phyloP scores from a whole-genome alignment of 768 basidiomycete species.

The Crucibulum laeve region DNA sequence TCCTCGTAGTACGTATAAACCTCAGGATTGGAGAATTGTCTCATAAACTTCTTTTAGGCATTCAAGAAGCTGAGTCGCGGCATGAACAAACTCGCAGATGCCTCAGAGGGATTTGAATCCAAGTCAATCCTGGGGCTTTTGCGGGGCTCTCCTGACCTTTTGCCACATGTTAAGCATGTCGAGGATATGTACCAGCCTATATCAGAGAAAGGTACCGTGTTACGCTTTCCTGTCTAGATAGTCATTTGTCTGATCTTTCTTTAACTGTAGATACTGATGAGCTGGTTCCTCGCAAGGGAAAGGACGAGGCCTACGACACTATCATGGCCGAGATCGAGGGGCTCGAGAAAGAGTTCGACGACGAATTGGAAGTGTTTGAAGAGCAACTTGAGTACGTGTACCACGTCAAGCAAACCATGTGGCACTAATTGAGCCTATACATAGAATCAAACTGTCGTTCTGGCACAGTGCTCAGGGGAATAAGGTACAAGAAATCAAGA shows the following conservation, averaged over 20 bases:
- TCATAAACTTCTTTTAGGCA: slow-evolving; percentile 36
- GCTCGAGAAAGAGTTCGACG: slow-evolving; percentile 71
- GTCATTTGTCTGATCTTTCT: neutral
- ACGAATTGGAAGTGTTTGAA: slow-evolving; percentile 59
- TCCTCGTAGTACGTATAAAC: slow-evolving; percentile 53
- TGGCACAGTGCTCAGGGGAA: slow-evolving; percentile 73
- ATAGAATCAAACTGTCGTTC: slow-evolving; percentile 28
- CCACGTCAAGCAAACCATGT: neutral
- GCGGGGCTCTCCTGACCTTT: slow-evolving; percentile 76
- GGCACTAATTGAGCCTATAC: slow-evolving; percentile 2
- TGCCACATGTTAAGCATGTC: slow-evolving; percentile 66
- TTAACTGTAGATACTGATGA: slow-evolving; percentile 50
- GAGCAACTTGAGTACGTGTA: slow-evolving; percentile 57
- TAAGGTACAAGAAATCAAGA: slow-evolving; percentile 45
- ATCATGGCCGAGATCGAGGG: slow-evolving; percentile 66
- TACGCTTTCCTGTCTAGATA: neutral
- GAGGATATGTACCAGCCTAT: slow-evolving; percentile 62
- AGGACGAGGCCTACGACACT: slow-evolving; percentile 80
- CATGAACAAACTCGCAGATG: slow-evolving; percentile 55
- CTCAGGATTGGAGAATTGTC: neutral
- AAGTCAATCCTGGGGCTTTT: slow-evolving; percentile 73
- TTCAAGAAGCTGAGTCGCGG: slow-evolving; percentile 74
- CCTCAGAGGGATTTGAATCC: slow-evolving; percentile 72
- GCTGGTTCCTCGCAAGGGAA: slow-evolving; percentile 78
- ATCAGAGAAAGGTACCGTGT: slow-evolving; percentile 50